phyloP scores from a whole-genome alignment of 2,329 filamentous ascomycete species.

The Alternaria novae-zelandiae region DNA sequence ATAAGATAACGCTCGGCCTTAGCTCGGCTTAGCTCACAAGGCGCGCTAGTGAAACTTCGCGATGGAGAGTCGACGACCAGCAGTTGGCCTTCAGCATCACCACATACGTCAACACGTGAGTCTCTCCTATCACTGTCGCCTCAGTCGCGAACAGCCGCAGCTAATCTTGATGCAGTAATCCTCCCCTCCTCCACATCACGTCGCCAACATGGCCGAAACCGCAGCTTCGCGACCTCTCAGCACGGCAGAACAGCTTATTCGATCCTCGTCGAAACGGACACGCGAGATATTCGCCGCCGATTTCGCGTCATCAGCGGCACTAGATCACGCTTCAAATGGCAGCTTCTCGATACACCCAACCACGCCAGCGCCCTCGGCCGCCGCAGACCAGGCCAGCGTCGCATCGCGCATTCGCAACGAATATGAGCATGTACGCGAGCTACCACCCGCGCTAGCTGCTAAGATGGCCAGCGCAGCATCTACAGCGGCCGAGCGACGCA shows the following conservation, averaged over 20 bases:
- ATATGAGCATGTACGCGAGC: conserved; percentile 77
- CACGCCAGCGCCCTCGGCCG: conserved; percentile 52
- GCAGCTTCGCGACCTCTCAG: conserved; percentile 24
- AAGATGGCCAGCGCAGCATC: conserved; percentile 72
- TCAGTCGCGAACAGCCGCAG: neutral
- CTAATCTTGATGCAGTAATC: neutral
- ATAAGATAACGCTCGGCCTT: conserved; percentile 5
- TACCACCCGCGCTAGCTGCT: conserved; percentile 78
- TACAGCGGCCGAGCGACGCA: conserved; percentile 66
- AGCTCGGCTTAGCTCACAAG: neutral
- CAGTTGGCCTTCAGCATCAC: neutral
- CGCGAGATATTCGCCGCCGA: conserved; percentile 62
- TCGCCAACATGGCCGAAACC: conserved; percentile 26
- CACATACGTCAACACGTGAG: conserved; percentile 3
- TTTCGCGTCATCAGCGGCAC: conserved; percentile 53
- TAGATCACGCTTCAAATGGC: conserved; percentile 50
- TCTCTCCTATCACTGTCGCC: neutral
- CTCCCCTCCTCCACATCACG: neutral
- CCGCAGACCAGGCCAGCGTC: conserved; percentile 56
- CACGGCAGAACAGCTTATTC: conserved; percentile 40
- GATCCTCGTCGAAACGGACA: conserved; percentile 60
- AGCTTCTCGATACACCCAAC: conserved; percentile 52
- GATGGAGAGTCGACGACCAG: conserved; percentile 7
- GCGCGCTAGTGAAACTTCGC: conserved; percentile 20
- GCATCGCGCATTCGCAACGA: conserved; percentile 70